Evolutionary conservation across 2,329 filamentous ascomycete genomes (phyloP).

Genomic region (Lomentospora prolificans): DNA sequence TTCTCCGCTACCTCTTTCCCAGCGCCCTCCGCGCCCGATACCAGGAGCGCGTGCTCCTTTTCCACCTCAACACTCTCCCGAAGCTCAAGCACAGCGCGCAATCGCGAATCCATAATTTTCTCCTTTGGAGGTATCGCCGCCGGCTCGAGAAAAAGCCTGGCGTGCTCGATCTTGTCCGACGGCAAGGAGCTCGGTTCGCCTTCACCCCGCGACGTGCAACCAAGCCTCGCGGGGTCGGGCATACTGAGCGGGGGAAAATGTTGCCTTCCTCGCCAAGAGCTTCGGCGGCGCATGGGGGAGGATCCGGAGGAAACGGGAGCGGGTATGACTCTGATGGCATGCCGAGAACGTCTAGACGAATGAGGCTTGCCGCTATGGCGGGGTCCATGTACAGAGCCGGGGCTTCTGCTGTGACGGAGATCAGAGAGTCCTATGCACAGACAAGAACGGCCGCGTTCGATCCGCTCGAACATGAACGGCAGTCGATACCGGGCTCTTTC

Average conservation of each 20-base stretch:
- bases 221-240: conserved; percentile 16
- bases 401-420: conserved; percentile 46
- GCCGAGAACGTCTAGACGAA: conserved; percentile 58
- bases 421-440: conserved; percentile 49
- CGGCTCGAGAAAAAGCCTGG: conserved; percentile 35
- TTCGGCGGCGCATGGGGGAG: not conserved
- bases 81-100: conserved; percentile 61
- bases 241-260: conserved; percentile 4
- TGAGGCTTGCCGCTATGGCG: conserved; percentile 61
- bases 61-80: conserved; percentile 68
- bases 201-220: conserved; percentile 17
- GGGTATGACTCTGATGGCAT: conserved; percentile 10
- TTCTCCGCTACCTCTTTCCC: conserved; percentile 63
- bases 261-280: not conserved
- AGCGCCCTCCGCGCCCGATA: conserved; percentile 49
- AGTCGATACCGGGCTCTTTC: conserved; percentile 63
- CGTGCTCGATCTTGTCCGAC: conserved; percentile 31
- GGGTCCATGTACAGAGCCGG: conserved; percentile 47
- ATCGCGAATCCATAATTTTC: conserved; percentile 64
- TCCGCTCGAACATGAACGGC: conserved; percentile 18
- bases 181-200: conserved; percentile 25
- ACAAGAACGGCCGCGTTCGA: conserved; percentile 29
- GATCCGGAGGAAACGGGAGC: not conserved
- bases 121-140: conserved; percentile 54
- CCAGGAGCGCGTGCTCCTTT: conserved; percentile 54